Evolutionary conservation across 805 yeast species (phyloP), one percentile per base, ranked within the genome.

Genomic region (Yarrowia deformans): DNA sequence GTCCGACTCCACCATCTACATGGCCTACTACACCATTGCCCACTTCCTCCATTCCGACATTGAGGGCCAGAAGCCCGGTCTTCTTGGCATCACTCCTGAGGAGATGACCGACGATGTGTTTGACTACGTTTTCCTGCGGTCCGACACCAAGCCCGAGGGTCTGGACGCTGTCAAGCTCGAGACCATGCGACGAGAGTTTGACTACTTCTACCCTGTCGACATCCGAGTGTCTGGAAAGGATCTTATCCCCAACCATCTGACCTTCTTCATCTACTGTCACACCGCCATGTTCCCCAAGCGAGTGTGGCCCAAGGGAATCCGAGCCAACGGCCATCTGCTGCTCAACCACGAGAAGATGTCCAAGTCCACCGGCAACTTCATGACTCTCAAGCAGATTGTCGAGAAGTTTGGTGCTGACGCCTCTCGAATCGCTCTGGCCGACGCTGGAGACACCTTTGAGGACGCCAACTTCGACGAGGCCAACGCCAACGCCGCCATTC

Each of bases 381-480:
- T 91, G 88, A 95, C 98, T 66, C 83, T 95, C 79, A 85, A 88
- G 75, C 92, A 95, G 79, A 85, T 90, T 78, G 88, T 89, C 70
- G 84, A 87, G 75, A 95, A 95, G 81, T 95, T 88, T 74, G 99
- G 99, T 79, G 97, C 98, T 66, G 99, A 95, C 80, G 98, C 98
- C 50, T 84, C 97, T 12, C 90, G 99, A 84, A 91, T 95, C 79
- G 98, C 99, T 6, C 83, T 95, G 73, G 99, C 98, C 56, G 99
- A 95, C 83, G 97, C 98, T 67, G 99, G 99, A 83, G 99, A 95
- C 79, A 84, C 95, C 52, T 87, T 93, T 73, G 99, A 95, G 82
- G 99, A 95, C 80, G 99, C 99, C 67, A 95, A 95, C 83, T 91
- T 95, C 77, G 99, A 95, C 76, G 99, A 95, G 82, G 82, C 92